Conservation (phyloP, 139 green algal species). For the Coccomyxa sp. region DNA sequence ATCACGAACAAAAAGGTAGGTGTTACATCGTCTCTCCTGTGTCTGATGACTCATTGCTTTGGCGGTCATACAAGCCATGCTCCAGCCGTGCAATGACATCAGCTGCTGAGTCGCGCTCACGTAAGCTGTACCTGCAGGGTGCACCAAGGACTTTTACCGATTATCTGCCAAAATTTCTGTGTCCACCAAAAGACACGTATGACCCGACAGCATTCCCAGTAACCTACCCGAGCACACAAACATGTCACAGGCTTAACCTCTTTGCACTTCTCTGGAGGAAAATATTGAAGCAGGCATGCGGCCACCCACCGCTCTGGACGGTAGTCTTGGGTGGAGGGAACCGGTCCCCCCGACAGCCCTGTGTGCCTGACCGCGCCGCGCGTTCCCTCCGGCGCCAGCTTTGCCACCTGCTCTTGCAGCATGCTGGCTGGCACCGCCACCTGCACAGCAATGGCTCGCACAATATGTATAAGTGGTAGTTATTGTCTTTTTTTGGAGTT, state of each 20-base stretch:
- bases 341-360: constrained; percentile 11
- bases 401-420: constrained; percentile 22
- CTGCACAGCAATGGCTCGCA: background rate
- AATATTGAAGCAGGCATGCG: too few species aligned
- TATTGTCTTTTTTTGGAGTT: background rate
- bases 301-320: background rate
- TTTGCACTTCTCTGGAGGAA: too few species aligned
- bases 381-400: constrained; percentile 12
- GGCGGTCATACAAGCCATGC: constrained; percentile 7
- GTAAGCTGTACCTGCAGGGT: background rate
- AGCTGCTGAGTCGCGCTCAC: constrained; percentile 24
- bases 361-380: background rate
- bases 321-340: background rate
- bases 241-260: too few species aligned
- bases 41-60: too few species aligned
- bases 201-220: too few species aligned
- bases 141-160: too few species aligned
- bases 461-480: background rate
- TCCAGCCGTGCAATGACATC: constrained; percentile 29
- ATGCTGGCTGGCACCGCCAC: constrained; percentile 26
- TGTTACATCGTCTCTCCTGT: too few species aligned
- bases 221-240: too few species aligned
- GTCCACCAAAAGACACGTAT: too few species aligned
- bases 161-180: too few species aligned
- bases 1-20: too few species aligned